phyloP scores from a whole-genome alignment of 2,329 filamentous ascomycete genomes.

The Arthrobotrys iridis region DNA sequence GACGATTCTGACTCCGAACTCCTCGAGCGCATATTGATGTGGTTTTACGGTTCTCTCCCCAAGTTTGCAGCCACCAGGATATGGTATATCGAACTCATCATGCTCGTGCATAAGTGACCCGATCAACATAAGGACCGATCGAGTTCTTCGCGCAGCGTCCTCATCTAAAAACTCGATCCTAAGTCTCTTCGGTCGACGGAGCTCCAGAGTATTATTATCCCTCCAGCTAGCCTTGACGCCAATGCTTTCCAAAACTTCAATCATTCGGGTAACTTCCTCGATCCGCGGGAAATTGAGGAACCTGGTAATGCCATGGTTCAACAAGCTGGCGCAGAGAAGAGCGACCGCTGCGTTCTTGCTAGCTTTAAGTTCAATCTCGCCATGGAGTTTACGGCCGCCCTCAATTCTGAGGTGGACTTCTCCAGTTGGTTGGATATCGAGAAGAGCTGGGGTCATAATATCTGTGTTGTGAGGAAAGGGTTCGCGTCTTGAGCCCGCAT shows the following conservation, averaged over 20 bases:
- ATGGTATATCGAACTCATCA: conserved; percentile 23
- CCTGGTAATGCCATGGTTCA: conserved; percentile 29
- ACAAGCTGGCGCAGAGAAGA: conserved; percentile 29
- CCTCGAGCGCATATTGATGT: conserved; percentile 19
- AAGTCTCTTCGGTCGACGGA: conserved; percentile 13
- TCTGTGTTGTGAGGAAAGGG: background rate
- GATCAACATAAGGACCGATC: conserved; percentile 26
- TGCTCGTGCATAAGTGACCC: conserved; percentile 20
- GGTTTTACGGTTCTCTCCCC: conserved; percentile 28
- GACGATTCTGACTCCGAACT: conserved; percentile 16
- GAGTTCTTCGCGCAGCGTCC: conserved; percentile 17
- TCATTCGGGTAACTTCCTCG: conserved; percentile 30
- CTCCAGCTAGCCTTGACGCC: conserved; percentile 10
- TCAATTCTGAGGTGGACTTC: conserved; percentile 11
- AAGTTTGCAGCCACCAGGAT: conserved; percentile 24
- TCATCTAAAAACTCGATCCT: conserved; percentile 7
- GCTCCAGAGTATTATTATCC: conserved; percentile 7
- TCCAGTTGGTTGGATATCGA: background rate
- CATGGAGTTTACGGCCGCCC: conserved; percentile 18
- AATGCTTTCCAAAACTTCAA: conserved; percentile 29
- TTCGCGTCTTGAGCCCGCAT: background rate
- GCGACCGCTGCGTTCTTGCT: conserved; percentile 40
- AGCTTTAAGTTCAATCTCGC: conserved; percentile 24
- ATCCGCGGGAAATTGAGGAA: conserved; percentile 35
- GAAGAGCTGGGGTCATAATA: background rate